phyloP scores from a whole-genome alignment of 2,329 filamentous ascomycete genomes.

The Colletotrichum horii region DNA sequence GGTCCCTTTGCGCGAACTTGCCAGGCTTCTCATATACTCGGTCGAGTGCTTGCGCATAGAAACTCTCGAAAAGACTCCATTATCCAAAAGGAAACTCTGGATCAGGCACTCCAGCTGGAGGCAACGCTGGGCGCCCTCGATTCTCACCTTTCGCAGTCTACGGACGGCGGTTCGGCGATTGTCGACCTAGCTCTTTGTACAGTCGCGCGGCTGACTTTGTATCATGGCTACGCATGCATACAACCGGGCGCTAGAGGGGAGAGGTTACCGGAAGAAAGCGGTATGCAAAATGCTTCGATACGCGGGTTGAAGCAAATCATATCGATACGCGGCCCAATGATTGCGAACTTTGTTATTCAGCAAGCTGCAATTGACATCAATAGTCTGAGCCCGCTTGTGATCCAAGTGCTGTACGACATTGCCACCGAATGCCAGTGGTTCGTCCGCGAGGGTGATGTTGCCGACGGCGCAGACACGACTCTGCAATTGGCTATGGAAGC shows the following conservation, averaged over 20 bases:
- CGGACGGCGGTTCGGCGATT: neutral
- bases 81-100: neutral
- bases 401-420: slow-evolving; percentile 14
- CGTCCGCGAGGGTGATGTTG: slow-evolving; percentile 22
- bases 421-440: slow-evolving; percentile 26
- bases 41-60: slow-evolving; percentile 30
- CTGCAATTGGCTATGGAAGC: neutral
- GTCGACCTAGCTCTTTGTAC: slow-evolving; percentile 11
- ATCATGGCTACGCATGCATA: slow-evolving; percentile 24
- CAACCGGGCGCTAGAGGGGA: neutral
- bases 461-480: neutral
- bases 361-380: neutral
- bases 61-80: neutral
- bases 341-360: neutral
- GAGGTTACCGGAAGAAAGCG: slow-evolving; percentile 18
- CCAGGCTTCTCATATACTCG: slow-evolving; percentile 35
- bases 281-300: slow-evolving; percentile 19
- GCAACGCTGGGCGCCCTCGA: neutral
- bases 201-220: slow-evolving; percentile 22
- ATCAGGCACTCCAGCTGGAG: slow-evolving; percentile 22
- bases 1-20: slow-evolving; percentile 33
- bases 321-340: neutral
- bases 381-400: neutral
- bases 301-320: slow-evolving; percentile 10
- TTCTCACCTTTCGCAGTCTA: neutral